phyloP scores from a whole-genome alignment of 768 basidiomycete species.

The Russula sp. region DNA sequence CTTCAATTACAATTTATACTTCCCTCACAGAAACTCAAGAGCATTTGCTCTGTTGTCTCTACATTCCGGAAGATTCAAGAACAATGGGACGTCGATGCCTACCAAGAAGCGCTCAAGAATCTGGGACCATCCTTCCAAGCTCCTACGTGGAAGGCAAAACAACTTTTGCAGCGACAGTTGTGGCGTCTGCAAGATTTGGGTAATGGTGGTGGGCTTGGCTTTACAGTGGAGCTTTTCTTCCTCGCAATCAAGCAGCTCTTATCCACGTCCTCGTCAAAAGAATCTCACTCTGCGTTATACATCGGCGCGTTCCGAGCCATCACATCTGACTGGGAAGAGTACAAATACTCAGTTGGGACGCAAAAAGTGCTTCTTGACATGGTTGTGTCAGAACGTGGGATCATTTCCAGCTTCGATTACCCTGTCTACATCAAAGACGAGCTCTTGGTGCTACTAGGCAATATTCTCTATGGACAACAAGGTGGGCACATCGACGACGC shows the following conservation, averaged over 20 bases:
- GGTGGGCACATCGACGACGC: background rate
- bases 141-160: background rate
- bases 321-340: background rate
- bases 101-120: background rate
- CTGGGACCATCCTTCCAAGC: background rate
- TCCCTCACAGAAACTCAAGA: background rate
- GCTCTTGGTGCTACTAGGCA: background rate
- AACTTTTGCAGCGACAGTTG: background rate
- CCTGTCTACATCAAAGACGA: background rate
- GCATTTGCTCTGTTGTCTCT: background rate
- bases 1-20: background rate
- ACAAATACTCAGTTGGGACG: background rate
- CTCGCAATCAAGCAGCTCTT: background rate
- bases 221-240: background rate
- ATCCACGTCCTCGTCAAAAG: background rate
- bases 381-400: background rate
- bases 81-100: background rate
- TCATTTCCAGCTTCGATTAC: background rate
- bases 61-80: background rate
- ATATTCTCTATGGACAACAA: background rate
- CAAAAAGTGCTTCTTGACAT: background rate
- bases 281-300: background rate
- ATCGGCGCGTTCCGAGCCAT: background rate
- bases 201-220: background rate
- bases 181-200: background rate